Evolutionary conservation across 306 rosid species (phyloP), one percentile per base, ranked within the genome.

Genomic region (Styphnolobium japonicum): DNA sequence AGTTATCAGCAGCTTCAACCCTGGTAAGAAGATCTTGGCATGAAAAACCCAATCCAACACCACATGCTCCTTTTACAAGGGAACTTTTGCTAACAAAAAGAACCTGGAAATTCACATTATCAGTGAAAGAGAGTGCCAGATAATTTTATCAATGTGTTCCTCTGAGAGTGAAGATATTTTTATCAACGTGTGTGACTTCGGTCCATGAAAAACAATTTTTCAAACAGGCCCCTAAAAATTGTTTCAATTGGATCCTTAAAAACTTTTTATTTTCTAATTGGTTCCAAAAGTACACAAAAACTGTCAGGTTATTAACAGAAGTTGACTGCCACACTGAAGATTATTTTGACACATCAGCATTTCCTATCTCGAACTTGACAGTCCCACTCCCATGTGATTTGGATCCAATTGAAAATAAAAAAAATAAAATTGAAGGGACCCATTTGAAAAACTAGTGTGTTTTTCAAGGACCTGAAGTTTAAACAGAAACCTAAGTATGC

Each of bases 51-150:
- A 95, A 89, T 73, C 94, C 98, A 85, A 95, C 87, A 42, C 96
- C 98, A 87, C 96, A 95, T 15, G 98, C 94, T 82, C 98, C 98
- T 84, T 91, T 90, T 63, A 95, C 98, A 73, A 95, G 92, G 84
- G 84, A 85, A 70, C 97, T 95, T 90, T 75, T 92, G 85, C 91
- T 85, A 81, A 75, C 85, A 77, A 75, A 76, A 80, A 91, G 84
- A 82, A 91, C 93, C 98, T 95, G 86, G 79, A 86, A 82, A 62
- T 49, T 82, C 65, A 77, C 57, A 52, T 34, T 51, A 78, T 74
- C 56, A 52, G 69, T 77, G 31, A 79, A 45, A 79, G 46, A 48
- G 49, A 61, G 23, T 64, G 34, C 78, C 37, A 71, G 61, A 71
- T 56, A 76, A 51, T 36, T 81, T 62, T 77, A 42, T 42, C n/a